These are phyloP conservation scores for Albizia julibrissin DNA, from an alignment of 306 rosid genomes.

Conservation along the genomic window DNA sequence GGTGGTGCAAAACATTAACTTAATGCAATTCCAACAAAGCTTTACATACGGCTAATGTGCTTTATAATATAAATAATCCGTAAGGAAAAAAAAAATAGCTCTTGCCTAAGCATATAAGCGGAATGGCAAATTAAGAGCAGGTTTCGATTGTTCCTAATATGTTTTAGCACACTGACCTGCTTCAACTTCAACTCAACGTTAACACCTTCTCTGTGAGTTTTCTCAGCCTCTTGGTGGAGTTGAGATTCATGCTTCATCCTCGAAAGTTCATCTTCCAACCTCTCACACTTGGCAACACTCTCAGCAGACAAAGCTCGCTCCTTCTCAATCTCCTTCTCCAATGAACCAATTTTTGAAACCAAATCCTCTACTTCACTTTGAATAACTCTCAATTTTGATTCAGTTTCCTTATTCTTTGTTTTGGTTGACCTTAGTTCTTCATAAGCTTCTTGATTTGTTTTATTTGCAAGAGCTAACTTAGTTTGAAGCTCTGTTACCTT, in stretches of 20 bases:
- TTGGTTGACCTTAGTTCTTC: slow-evolving; percentile 45
- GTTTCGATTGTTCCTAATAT: neutral
- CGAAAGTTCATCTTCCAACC: slow-evolving; percentile 61
- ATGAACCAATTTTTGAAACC: slow-evolving; percentile 47
- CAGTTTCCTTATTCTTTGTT: slow-evolving; percentile 44
- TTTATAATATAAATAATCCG: neutral
- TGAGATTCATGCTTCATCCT: slow-evolving; percentile 54
- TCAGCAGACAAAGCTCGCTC: slow-evolving; percentile 61
- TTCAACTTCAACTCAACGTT: slow-evolving; percentile 46
- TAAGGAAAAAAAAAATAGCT: neutral
- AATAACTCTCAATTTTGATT: slow-evolving; percentile 42
- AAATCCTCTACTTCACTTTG: slow-evolving; percentile 48
- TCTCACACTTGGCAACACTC: slow-evolving; percentile 44
- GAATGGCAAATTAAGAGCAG: slow-evolving; percentile 8
- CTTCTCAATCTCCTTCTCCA: slow-evolving; percentile 58
- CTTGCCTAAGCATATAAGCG: neutral
- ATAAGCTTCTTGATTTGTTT: slow-evolving; percentile 40
- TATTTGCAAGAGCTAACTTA: slow-evolving; percentile 44
- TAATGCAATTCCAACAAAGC: slow-evolving; percentile 4
- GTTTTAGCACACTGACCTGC: slow-evolving; percentile 64
- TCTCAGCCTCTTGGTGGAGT: slow-evolving; percentile 42
- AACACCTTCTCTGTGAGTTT: slow-evolving; percentile 21
- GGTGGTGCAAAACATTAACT: neutral
- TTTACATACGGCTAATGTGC: neutral
- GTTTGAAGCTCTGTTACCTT: slow-evolving; percentile 47